A percentile compares a stretch with the other conserved stretches of the same genome.
Evolutionary conservation across 495 filamentous ascomycete species (phyloP).

Genomic region (Arthonia radiata): DNA sequence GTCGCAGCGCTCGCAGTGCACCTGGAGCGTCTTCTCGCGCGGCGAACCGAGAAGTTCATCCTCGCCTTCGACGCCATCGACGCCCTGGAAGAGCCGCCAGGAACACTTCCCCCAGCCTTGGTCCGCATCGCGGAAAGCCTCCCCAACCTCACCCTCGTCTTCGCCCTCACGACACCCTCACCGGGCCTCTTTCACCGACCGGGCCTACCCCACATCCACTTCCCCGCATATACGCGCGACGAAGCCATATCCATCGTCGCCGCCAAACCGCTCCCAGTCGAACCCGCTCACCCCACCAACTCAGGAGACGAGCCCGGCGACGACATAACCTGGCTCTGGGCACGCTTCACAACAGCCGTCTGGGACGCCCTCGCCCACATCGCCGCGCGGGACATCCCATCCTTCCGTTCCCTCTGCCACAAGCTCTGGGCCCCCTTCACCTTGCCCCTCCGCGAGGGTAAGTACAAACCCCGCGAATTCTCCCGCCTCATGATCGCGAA

Average conservation of each 20-base stretch:
- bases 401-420: slow-evolving; percentile 28
- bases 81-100: slow-evolving; percentile 52
- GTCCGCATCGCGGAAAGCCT: too few species aligned
- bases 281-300: slow-evolving; percentile 14
- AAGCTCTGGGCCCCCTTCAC: slow-evolving; percentile 49
- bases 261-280: slow-evolving; percentile 20
- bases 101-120: slow-evolving; percentile 61
- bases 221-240: slow-evolving; percentile 59
- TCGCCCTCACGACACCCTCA: slow-evolving; percentile 50
- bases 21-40: slow-evolving; percentile 31
- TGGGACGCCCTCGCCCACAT: slow-evolving; percentile 47
- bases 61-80: slow-evolving; percentile 86
- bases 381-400: slow-evolving; percentile 36
- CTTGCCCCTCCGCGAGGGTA: slow-evolving; percentile 34
- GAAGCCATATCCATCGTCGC: slow-evolving; percentile 53
- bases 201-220: slow-evolving; percentile 56
- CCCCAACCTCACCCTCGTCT: slow-evolving; percentile 48
- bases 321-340: slow-evolving; percentile 35
- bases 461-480: slow-evolving; percentile 50
- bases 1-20: slow-evolving; percentile 47
- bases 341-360: slow-evolving; percentile 45
- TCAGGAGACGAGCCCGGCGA: slow-evolving; percentile 25
- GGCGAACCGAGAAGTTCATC: slow-evolving; percentile 33
- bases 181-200: slow-evolving; percentile 45
- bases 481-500: slow-evolving; percentile 52